Evolutionary conservation across 2,329 filamentous ascomycete genomes (phyloP).

Genomic region (Apiospora hydei): DNA sequence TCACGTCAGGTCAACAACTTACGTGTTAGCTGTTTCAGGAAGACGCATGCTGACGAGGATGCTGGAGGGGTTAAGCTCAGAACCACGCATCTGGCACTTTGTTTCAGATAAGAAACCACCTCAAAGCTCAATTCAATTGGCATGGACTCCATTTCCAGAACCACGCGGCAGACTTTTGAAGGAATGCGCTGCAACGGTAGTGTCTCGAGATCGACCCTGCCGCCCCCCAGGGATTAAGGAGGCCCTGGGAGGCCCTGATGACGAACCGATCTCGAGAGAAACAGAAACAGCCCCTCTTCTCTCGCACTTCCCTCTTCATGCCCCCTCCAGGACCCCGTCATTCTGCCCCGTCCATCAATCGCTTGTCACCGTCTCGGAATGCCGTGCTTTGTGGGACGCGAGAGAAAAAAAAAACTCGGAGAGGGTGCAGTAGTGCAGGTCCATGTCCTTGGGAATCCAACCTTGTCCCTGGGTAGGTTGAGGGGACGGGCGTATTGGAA

Average conservation of each 20-base stretch:
- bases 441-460: conserved; percentile 8
- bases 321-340: not conserved
- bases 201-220: conserved; percentile 4
- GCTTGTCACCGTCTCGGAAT: conserved; percentile 19
- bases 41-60: conserved; percentile 11
- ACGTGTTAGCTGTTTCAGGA: conserved; percentile 18
- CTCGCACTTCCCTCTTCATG: not conserved
- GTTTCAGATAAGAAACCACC: conserved; percentile 17
- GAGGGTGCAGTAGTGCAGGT: conserved; percentile 6
- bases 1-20: conserved; percentile 5
- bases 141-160: conserved; percentile 1
- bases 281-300: not conserved
- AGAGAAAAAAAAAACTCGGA: not conserved
- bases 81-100: conserved; percentile 16
- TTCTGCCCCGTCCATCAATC: conserved; percentile 5
- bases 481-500: conserved; percentile 5
- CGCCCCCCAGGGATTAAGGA: not conserved
- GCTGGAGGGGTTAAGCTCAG: conserved; percentile 16
- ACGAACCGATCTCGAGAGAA: not conserved
- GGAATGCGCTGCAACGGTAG: conserved; percentile 8
- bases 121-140: conserved; percentile 16
- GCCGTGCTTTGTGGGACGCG: conserved; percentile 14
- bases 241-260: not conserved
- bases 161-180: not conserved
- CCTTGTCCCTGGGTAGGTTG: conserved; percentile 10